phyloP scores from a whole-genome alignment of 73 alveolate species.

The Strombidium stylifer region DNA sequence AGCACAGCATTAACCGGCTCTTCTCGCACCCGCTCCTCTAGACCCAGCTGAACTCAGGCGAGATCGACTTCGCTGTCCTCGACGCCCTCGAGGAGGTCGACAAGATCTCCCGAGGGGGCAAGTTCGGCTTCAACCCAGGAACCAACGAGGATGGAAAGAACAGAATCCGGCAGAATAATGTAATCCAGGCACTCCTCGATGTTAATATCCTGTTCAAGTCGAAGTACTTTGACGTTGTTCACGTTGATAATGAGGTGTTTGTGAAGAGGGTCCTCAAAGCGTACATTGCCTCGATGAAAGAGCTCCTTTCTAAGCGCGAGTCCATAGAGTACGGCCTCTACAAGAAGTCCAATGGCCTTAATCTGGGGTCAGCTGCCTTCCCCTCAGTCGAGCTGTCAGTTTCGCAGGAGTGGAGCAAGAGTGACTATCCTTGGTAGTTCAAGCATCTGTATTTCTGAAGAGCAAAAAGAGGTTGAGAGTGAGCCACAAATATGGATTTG shows the following conservation, averaged over 20 bases:
- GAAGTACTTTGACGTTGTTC: slow-evolving; percentile 1
- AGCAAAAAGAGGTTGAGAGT: too few relatives aligned
- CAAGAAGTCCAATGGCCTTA: slow-evolving; percentile 14
- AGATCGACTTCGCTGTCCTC: slow-evolving; percentile 35
- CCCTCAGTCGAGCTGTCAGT: too few relatives aligned
- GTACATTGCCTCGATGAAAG: not conserved
- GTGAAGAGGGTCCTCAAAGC: not conserved
- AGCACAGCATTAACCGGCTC: slow-evolving; percentile 20
- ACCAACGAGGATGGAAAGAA: not conserved
- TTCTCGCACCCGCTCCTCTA: slow-evolving; percentile 32
- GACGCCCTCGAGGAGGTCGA: not conserved
- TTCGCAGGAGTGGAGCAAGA: too few relatives aligned
- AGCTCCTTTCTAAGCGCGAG: not conserved
- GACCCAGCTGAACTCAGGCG: slow-evolving; percentile 39
- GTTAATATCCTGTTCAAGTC: slow-evolving; percentile 16
- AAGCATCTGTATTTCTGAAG: too few relatives aligned
- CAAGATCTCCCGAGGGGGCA: not conserved
- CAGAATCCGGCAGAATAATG: not conserved
- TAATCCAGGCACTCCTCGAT: slow-evolving; percentile 15
- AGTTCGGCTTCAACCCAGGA: not conserved
- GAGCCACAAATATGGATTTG: too few relatives aligned
- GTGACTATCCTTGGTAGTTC: too few relatives aligned
- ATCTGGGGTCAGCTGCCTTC: slow-evolving; percentile 25
- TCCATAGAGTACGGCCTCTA: slow-evolving; percentile 1
- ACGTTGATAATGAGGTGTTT: slow-evolving; percentile 1